A percentile compares a stretch with the other conserved stretches of the same genome.
phyloP scores from a whole-genome alignment of 1,284 basidiomycete genomes.

The Cutaneotrichosporon curvatum region DNA sequence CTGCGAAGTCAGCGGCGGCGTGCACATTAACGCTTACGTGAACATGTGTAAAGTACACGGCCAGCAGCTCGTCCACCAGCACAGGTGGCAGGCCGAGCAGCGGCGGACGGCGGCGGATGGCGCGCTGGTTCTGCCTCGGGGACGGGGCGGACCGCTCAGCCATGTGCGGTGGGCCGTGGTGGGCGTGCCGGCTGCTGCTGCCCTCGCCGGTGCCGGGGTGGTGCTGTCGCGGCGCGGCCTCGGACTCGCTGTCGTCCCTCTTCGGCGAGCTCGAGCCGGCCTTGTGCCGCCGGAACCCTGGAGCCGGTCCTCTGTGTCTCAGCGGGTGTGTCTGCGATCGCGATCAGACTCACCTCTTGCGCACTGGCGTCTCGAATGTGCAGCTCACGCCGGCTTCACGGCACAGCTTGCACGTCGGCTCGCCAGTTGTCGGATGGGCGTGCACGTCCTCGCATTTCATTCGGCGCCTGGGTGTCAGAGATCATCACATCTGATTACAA shows the following conservation, averaged over 20 bases:
- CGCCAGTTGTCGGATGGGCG: constrained; percentile 4
- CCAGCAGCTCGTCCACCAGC: constrained; percentile 33
- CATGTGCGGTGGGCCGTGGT: no score
- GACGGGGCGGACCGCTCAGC: neutral
- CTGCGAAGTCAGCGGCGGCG: constrained; percentile 13
- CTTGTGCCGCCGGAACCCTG: constrained; percentile 11
- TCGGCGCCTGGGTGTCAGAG: constrained; percentile 18
- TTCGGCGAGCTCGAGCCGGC: neutral
- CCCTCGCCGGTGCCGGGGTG: no score
- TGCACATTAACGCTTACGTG: constrained; percentile 22
- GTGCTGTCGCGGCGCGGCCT: no score
- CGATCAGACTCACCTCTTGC: constrained; percentile 30
- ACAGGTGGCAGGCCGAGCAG: constrained; percentile 23
- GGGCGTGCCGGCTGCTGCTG: no score
- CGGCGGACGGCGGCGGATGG: constrained; percentile 8
- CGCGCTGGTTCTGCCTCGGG: neutral
- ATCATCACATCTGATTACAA: neutral
- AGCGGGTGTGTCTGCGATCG: neutral
- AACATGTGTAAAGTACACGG: constrained; percentile 37
- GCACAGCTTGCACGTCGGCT: constrained; percentile 21
- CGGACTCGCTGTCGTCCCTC: neutral
- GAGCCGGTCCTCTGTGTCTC: constrained; percentile 9
- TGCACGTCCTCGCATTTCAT: constrained; percentile 25
- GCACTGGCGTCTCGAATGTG: constrained; percentile 23
- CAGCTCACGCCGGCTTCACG: constrained; percentile 21